A percentile compares a stretch with the other conserved stretches of the same genome.
phyloP scores from a whole-genome alignment of 2,329 filamentous ascomycete species.

The Apiospora pterosperma region DNA sequence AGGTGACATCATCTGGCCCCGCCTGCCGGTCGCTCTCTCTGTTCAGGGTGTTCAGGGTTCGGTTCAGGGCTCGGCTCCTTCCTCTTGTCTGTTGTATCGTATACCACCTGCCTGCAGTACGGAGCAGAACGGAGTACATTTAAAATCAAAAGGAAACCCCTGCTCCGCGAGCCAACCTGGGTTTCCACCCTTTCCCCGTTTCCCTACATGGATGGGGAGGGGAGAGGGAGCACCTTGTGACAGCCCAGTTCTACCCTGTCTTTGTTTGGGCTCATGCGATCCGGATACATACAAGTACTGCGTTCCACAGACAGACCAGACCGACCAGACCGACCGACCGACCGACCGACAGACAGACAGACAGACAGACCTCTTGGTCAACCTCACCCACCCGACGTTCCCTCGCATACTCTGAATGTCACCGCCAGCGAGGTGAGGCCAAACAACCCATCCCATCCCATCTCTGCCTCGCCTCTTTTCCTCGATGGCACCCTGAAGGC shows the following conservation, averaged over 20 bases:
- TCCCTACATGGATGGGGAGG: background rate
- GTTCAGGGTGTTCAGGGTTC: too few relatives aligned
- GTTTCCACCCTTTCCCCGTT: background rate
- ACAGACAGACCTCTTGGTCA: background rate
- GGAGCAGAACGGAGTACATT: too few relatives aligned
- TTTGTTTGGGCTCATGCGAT: background rate
- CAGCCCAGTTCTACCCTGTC: background rate
- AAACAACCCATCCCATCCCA: background rate
- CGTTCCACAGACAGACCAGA: too few relatives aligned
- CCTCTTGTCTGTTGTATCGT: too few relatives aligned
- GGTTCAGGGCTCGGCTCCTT: too few relatives aligned
- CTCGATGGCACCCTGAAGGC: background rate
- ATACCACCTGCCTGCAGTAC: too few relatives aligned
- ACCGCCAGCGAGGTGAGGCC: background rate
- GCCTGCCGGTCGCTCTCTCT: background rate
- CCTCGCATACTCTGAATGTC: background rate
- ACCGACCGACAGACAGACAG: too few relatives aligned
- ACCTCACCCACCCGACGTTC: background rate
- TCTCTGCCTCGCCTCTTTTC: background rate
- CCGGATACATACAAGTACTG: conserved; percentile 4
- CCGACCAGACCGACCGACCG: too few relatives aligned
- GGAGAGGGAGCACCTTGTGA: too few relatives aligned
- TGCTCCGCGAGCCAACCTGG: background rate
- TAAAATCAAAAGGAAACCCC: background rate
- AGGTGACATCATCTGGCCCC: background rate